Base-by-base conservation (phyloP, 345 rosid species). In the Triadica sebifera region DNA sequence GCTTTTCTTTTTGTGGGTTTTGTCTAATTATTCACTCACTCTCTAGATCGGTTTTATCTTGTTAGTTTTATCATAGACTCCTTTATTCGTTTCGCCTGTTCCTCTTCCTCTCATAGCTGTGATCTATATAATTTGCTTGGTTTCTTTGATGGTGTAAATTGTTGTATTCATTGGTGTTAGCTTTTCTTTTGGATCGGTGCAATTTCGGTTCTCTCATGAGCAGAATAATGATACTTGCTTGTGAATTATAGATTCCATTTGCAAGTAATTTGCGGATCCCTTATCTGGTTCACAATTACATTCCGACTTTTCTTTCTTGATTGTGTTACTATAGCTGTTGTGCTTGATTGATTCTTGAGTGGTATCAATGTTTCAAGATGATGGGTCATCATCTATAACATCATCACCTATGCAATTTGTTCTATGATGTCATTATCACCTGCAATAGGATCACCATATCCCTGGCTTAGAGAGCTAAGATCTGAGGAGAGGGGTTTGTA, bases 401-500 rank as follows among this genome's bases (percentile, higher is more conserved):
- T 92, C 98, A 71, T 89, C 94, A 43, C 89, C 98, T 15, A 93
- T 90, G 46, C 94, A 92, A 71, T 85, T 88, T 94, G 89, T 79
- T 87, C 97, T 67, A 84, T 78, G 81, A 88, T 86, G 93, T 78
- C 97, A 24, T 82, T 88, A 60, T 78, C 89, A 51, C 90, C 91
- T 68, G 79, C 82, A 38, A 74, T 85, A 60, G 86, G 94, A 55
- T 89, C 97, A 6, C 88, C 94, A 22, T 82, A 89, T 79, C 90
- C 88, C 4, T 90, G 90, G 87, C 86, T 92, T 73, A 85, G 83
- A 83, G 98, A 94, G 77, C 87, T 94, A 17, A 94, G 89, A 75
- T 90, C 98, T 1, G 98, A 94, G 75, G 98, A 94, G 78, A 87
- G 98, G 83, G 98, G 98, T 56, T 85, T 94, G 70, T 90, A 86